Evolutionary conservation across 345 rosid species (phyloP).

Genomic region (Trapa incisa): DNA sequence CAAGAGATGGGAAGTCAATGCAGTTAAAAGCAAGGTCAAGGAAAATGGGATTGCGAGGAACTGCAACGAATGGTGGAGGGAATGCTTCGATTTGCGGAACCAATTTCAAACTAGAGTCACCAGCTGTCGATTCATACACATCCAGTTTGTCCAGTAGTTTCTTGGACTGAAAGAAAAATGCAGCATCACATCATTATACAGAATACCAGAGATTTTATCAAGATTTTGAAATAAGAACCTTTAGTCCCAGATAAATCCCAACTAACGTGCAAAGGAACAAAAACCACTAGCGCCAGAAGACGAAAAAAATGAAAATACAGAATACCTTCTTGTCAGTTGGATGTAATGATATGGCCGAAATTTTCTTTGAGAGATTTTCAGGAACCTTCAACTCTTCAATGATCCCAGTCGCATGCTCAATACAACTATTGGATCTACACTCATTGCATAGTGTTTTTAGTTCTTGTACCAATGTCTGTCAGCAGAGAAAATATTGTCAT

Average conservation of each 20-base stretch:
- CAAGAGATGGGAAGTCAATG: slow-evolving; percentile 72
- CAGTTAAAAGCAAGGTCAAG: slow-evolving; percentile 62
- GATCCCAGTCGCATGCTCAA: slow-evolving; percentile 84
- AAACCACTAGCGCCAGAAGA: not conserved
- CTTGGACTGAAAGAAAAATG: slow-evolving; percentile 38
- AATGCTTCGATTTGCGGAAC: slow-evolving; percentile 62
- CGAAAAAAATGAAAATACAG: not conserved
- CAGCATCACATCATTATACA: not conserved
- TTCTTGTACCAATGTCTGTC: slow-evolving; percentile 45
- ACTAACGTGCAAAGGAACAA: too few relatives aligned
- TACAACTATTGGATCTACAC: slow-evolving; percentile 78
- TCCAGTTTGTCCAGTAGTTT: slow-evolving; percentile 73
- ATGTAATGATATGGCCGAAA: slow-evolving; percentile 56
- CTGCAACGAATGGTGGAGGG: slow-evolving; percentile 63
- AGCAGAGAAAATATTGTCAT: not conserved
- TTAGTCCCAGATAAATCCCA: not conserved
- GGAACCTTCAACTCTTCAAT: slow-evolving; percentile 72
- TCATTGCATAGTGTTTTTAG: slow-evolving; percentile 49
- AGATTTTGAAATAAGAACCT: not conserved
- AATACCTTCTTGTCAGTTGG: slow-evolving; percentile 57
- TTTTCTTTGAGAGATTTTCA: slow-evolving; percentile 60
- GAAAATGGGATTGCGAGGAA: slow-evolving; percentile 75
- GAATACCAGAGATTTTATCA: not conserved
- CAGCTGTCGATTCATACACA: slow-evolving; percentile 63
- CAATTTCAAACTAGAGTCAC: slow-evolving; percentile 49